A percentile compares a stretch with the other conserved stretches of the same genome.
phyloP scores from a whole-genome alignment of 345 rosid genomes.

The Pistacia integerrima region DNA sequence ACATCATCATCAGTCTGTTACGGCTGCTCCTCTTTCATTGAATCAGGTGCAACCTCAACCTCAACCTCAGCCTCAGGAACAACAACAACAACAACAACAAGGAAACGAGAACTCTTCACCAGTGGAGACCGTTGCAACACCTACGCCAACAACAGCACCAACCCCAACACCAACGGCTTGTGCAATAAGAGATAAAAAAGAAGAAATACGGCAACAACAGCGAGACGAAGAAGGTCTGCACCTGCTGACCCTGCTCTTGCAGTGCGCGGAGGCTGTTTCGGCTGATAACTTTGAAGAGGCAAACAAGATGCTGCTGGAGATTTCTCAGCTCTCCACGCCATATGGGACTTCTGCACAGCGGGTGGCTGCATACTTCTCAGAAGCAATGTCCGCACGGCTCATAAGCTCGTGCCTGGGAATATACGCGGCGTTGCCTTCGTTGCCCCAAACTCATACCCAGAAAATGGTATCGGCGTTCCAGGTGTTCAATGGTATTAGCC shows the following conservation, averaged over 20 bases:
- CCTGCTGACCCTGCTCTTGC: conserved; percentile 86
- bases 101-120: conserved; percentile 55
- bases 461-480: conserved; percentile 96
- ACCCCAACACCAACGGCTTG: conserved; percentile 28
- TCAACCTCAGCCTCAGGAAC: conserved; percentile 25
- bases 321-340: conserved; percentile 88
- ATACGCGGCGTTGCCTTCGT: conserved; percentile 69
- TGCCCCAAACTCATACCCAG: conserved; percentile 68
- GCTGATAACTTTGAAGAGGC: conserved; percentile 89
- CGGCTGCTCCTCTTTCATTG: conserved; percentile 28
- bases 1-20: conserved; percentile 25
- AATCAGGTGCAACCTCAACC: conserved; percentile 33
- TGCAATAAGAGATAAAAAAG: conserved; percentile 55
- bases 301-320: conserved; percentile 84
- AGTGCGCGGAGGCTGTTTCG: conserved; percentile 97
- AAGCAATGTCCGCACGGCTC: conserved; percentile 92
- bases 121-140: conserved; percentile 41
- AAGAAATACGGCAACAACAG: conserved; percentile 74
- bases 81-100: conserved; percentile 27
- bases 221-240: conserved; percentile 92
- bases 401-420: conserved; percentile 89
- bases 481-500: conserved; percentile 95
- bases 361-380: conserved; percentile 97
- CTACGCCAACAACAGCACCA: conserved; percentile 11
- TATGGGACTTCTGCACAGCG: conserved; percentile 96